Evolutionary conservation across 495 filamentous ascomycete genomes (phyloP), one percentile per base, ranked within the genome.

Genomic region (Neurospora sp.): DNA sequence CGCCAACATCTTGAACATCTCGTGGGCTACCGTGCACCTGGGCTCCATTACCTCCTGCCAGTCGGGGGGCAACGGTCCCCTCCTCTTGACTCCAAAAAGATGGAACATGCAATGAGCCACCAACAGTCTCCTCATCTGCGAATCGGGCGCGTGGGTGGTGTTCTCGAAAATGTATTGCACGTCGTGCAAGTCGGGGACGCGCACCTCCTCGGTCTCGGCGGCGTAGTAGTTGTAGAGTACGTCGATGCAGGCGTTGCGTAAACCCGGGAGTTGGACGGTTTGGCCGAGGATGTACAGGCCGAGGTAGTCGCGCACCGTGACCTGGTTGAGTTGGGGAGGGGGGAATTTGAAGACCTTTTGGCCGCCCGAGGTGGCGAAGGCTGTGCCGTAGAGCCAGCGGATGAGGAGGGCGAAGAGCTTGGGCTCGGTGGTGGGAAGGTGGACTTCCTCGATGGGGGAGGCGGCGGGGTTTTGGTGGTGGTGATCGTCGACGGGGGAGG

Each of bases 321-420:
- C 18, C 0, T 62, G 48, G 2, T 72, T 38, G 6, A 27, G 72
- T 8, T 79, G 76, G 0, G 79, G 79, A n/a, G 39, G 39, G 54
- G 44, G 10, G 62, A 76, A 78, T 14, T 70, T 70, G 23, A 77
- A 78, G n/a, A 75, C 62, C 0, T 73, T 70, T 6, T 69, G 38
- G 4, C 74, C 74, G 14, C 71, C 69, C 2, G 70, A 46, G 38
- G 59, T 73, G 12, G 70, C 74, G 7, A 75, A 71, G 37, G 79
- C 72, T 6, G 78, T 79, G 71, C 77, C 77, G 72, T 80, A 80
- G 3, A 80, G 71, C 79, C 79, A 80, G 72, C 74, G 75, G 38
- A 80, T 66, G 11, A 80, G 66, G 27, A 79, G 69, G 12, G 69
- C 73, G 46, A 80, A 80, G 1, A 78, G 72, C 27, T 75, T 76